Evolutionary conservation across 176 grass and related monocot species (phyloP), one percentile per base, ranked within the genome.

Genomic region (Triticum timopheevii): DNA sequence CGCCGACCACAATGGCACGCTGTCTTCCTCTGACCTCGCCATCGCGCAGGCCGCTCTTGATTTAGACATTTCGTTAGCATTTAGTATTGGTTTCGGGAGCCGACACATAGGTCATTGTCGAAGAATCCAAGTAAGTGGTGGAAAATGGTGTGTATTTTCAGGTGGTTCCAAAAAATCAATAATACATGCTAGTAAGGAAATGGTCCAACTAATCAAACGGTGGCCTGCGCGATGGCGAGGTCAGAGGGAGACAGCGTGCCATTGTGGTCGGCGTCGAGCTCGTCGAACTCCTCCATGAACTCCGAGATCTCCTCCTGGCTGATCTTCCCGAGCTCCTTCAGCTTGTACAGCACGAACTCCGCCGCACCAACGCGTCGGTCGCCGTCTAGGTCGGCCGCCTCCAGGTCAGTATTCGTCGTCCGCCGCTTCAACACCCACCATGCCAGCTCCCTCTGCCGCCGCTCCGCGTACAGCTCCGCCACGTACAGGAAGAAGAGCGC

Each of bases 401-500:
- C 73, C 71, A 96, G 83, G 81, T 93, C 94, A 0, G 34, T 78
- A 62, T 31, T 74, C 1, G 28, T 97, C 35, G 85, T 88, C 44
- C 87, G 64, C 6, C 92, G 79, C 12, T 69, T 62, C n/a, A 92
- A 71, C 64, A 94, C 88, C 94, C 89, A 97, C 58, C 77, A 61
- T 8, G 84, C 86, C 3, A 94, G 64, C 69, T 34, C 65, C 20
- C 72, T 24, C 76, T 87, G 94, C 58, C 94, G 82, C 70, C 76
- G 74, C 81, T 97, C 88, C 0, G 91, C 82, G 79, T 78, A 78
- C 13, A 91, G 83, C 86, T 94, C 94, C 5, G 88, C 88, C 22
- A 86, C 79, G 86, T 90, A 92, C 30, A 97, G 90, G 83, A 94
- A 94, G 56, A 91, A 91, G 61, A 89, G 88, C 17, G 88, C 92